Evolutionary conservation across 2,329 filamentous ascomycete species (phyloP).

Genomic region (Colletotrichum chlorophyti): DNA sequence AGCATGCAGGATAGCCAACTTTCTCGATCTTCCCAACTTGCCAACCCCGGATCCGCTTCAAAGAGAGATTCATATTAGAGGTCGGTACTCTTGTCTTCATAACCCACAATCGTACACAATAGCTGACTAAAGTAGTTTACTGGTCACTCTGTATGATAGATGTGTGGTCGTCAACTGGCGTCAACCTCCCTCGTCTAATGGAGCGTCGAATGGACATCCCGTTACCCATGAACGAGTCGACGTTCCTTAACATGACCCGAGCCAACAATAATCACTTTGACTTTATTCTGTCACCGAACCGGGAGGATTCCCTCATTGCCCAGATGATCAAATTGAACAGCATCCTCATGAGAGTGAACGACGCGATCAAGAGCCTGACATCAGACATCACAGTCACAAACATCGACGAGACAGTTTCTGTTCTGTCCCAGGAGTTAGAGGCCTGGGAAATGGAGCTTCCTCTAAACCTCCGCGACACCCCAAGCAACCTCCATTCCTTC

Average conservation of each 20-base stretch:
- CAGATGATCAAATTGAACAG: conserved; percentile 37
- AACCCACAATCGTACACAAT: no score
- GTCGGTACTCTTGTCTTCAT: conserved; percentile 16
- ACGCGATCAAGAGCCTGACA: conserved; percentile 34
- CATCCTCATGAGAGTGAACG: conserved; percentile 47
- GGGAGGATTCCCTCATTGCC: conserved; percentile 30
- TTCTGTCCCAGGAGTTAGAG: conserved; percentile 41
- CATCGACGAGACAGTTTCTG: conserved; percentile 36
- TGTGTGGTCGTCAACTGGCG: conserved; percentile 33
- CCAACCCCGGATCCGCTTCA: conserved; percentile 36
- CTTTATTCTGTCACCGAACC: conserved; percentile 29
- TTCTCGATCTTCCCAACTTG: conserved; percentile 43
- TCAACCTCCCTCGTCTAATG: conserved; percentile 32
- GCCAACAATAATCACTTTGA: conserved; percentile 30
- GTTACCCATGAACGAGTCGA: conserved; percentile 44
- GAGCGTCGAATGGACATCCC: conserved; percentile 34
- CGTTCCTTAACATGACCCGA: conserved; percentile 37
- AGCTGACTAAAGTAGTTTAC: conserved; percentile 23
- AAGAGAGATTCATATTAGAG: conserved; percentile 43
- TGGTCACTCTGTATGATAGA: conserved; percentile 34
- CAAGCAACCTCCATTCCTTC: conserved; percentile 45
- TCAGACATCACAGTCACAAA: conserved; percentile 34
- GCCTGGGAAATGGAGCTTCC: conserved; percentile 44
- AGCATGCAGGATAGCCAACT: conserved; percentile 43
- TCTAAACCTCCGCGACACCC: conserved; percentile 42